Conservation (phyloP, 2,329 filamentous ascomycete species). For the Fusarium transvaalense region DNA sequence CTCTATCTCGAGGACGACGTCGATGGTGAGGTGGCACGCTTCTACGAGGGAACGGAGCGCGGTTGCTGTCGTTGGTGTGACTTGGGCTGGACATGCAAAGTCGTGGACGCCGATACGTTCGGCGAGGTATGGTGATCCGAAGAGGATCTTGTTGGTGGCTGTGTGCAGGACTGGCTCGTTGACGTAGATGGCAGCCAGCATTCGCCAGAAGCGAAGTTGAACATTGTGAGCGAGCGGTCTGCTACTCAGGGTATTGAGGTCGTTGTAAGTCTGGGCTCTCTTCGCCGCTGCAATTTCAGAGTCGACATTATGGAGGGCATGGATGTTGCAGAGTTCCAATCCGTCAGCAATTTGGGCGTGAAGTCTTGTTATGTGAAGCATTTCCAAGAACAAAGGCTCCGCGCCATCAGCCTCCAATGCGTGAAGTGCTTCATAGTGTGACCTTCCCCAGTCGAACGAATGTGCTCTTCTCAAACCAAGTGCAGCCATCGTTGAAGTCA, state of each 20-base stretch:
- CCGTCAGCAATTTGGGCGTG: constrained; percentile 8
- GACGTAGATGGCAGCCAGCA: constrained; percentile 12
- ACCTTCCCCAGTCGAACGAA: constrained; percentile 16
- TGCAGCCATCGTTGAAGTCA: constrained; percentile 21
- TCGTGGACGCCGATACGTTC: constrained; percentile 30
- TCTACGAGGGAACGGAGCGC: constrained; percentile 24
- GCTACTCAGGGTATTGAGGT: constrained; percentile 5
- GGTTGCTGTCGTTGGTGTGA: constrained; percentile 6
- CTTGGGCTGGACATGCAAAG: constrained; percentile 12
- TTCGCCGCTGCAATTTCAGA: not conserved
- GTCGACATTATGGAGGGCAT: constrained; percentile 9
- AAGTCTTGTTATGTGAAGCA: constrained; percentile 17
- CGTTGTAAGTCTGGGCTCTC: not conserved
- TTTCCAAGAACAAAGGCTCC: constrained; percentile 21
- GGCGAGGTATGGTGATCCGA: constrained; percentile 23
- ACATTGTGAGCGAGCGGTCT: constrained; percentile 15
- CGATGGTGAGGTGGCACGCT: constrained; percentile 29
- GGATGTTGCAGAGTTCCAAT: constrained; percentile 17
- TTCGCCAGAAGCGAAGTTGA: constrained; percentile 31
- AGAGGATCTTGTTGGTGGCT: constrained; percentile 28
- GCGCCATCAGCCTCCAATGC: constrained; percentile 6
- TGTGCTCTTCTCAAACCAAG: constrained; percentile 12
- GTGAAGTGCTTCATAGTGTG: constrained; percentile 20
- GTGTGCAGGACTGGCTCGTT: constrained; percentile 31
- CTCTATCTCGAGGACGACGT: constrained; percentile 19